A percentile compares a stretch with the other conserved stretches of the same genome.
Conservation (phyloP, 1,284 basidiomycete species). For the Sporisorium reilianum region DNA sequence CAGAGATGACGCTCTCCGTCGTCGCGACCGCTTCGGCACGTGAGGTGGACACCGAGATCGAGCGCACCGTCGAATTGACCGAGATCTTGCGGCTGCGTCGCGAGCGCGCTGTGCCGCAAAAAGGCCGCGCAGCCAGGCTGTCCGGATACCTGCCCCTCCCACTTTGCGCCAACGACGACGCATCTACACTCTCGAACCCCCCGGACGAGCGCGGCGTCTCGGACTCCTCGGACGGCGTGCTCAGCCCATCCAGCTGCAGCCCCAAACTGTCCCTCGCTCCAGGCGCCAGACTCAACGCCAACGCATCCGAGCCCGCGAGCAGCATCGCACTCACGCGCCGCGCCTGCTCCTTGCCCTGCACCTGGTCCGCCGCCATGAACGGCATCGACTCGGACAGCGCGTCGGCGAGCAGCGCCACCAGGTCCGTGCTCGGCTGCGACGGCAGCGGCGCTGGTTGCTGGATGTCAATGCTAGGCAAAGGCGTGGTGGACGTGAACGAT, state of each 20-base stretch:
- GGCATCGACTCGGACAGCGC: constrained; percentile 44
- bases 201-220: constrained; percentile 23
- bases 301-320: constrained; percentile 45
- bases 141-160: constrained; percentile 18
- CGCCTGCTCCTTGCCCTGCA: constrained; percentile 33
- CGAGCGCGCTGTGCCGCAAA: background rate
- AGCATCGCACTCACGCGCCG: constrained; percentile 47
- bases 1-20: constrained; percentile 34
- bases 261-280: constrained; percentile 44
- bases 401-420: constrained; percentile 43
- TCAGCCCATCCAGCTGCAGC: constrained; percentile 37
- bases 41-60: constrained; percentile 31
- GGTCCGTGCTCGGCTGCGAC: constrained; percentile 10
- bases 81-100: constrained; percentile 34
- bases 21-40: constrained; percentile 23
- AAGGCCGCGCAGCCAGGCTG: background rate
- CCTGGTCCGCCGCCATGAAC: constrained; percentile 13
- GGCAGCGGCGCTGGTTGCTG: background rate
- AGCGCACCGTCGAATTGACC: constrained; percentile 31
- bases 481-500: constrained; percentile 8
- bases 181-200: constrained; percentile 8
- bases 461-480: constrained; percentile 15
- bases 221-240: constrained; percentile 31
- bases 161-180: background rate
- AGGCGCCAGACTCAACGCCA: constrained; percentile 45